These are phyloP conservation scores for Acaromyces ingoldii DNA, from an alignment of 1,284 basidiomycete species.

Conservation along the genomic window DNA sequence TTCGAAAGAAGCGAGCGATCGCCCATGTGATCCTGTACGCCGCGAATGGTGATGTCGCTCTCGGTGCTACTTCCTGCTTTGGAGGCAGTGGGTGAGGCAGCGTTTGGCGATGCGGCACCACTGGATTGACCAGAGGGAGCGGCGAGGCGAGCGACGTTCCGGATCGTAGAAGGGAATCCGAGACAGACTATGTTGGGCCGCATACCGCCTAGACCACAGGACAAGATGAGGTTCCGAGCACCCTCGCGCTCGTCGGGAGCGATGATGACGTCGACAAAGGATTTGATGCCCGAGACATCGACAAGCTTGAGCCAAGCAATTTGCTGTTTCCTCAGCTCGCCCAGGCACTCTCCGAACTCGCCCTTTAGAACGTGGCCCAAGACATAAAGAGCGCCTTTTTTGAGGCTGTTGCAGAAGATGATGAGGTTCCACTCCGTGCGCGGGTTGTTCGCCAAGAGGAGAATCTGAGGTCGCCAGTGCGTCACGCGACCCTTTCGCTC, in stretches of 20 bases:
- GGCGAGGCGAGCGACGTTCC: background rate
- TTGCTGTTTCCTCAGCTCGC: slow-evolving; percentile 45
- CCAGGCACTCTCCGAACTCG: slow-evolving; percentile 46
- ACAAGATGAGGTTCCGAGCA: slow-evolving; percentile 44
- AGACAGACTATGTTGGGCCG: slow-evolving; percentile 49
- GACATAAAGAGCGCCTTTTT: slow-evolving; percentile 49
- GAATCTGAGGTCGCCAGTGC: slow-evolving; percentile 50
- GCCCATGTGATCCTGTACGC: slow-evolving; percentile 15
- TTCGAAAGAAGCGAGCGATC: slow-evolving; percentile 18
- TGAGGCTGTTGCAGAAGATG: slow-evolving; percentile 51
- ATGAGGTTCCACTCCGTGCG: slow-evolving; percentile 49
- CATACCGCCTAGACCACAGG: slow-evolving; percentile 49
- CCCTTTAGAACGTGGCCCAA: slow-evolving; percentile 50
- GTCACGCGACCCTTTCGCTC: slow-evolving; percentile 51
- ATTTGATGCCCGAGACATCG: slow-evolving; percentile 46
- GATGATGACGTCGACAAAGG: slow-evolving; percentile 49
- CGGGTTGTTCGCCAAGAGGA: slow-evolving; percentile 48
- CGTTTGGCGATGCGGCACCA: too few relatives aligned
- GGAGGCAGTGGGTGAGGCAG: too few relatives aligned
- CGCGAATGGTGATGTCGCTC: slow-evolving; percentile 41
- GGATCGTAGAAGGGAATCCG: slow-evolving; percentile 33
- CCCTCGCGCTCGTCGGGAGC: slow-evolving; percentile 48
- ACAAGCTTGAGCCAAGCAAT: slow-evolving; percentile 51
- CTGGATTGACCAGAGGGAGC: too few relatives aligned
- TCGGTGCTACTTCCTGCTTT: slow-evolving; percentile 21